Percentiles rank a stretch among this genome's conserved stretches.
Conservation (phyloP, 192 early-diverging fungal genomes). For the Backusella tuberculispora region DNA sequence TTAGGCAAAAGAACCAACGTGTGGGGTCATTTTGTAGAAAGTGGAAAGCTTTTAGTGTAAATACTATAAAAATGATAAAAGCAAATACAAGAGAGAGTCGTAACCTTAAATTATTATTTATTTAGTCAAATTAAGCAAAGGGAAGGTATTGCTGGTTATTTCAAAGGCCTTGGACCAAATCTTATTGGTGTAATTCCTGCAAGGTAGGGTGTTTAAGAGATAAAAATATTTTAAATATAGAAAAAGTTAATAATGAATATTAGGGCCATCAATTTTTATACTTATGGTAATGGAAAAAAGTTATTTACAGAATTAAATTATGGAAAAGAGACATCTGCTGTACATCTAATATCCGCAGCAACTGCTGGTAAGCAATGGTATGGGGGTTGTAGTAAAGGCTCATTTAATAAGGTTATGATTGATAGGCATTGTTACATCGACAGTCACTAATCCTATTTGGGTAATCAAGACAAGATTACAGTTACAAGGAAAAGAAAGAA, state of each 20-base stretch:
- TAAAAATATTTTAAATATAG: too few relatives aligned
- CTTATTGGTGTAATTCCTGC: slow-evolving; percentile 94
- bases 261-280: slow-evolving; percentile 92
- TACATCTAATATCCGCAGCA: slow-evolving; percentile 74
- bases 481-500: slow-evolving; percentile 59
- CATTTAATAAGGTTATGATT: slow-evolving; percentile 51
- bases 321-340: slow-evolving; percentile 74
- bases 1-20: slow-evolving; percentile 38
- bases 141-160: slow-evolving; percentile 86
- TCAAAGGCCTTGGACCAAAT: slow-evolving; percentile 95
- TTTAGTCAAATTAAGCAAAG: slow-evolving; percentile 61
- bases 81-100: not conserved
- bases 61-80: not conserved
- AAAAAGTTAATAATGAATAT: not conserved
- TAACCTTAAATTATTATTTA: too few relatives aligned
- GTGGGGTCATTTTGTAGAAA: slow-evolving; percentile 54
- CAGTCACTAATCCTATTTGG: slow-evolving; percentile 96
- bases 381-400: not conserved
- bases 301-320: slow-evolving; percentile 74
- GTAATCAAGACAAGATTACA: slow-evolving; percentile 97
- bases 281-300: slow-evolving; percentile 90
- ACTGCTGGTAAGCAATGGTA: slow-evolving; percentile 27
- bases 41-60: slow-evolving; percentile 51
- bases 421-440: slow-evolving; percentile 70
- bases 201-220: too few relatives aligned